phyloP scores from a whole-genome alignment of 805 yeast genomes.

The Saccharomyces eubayanus region DNA sequence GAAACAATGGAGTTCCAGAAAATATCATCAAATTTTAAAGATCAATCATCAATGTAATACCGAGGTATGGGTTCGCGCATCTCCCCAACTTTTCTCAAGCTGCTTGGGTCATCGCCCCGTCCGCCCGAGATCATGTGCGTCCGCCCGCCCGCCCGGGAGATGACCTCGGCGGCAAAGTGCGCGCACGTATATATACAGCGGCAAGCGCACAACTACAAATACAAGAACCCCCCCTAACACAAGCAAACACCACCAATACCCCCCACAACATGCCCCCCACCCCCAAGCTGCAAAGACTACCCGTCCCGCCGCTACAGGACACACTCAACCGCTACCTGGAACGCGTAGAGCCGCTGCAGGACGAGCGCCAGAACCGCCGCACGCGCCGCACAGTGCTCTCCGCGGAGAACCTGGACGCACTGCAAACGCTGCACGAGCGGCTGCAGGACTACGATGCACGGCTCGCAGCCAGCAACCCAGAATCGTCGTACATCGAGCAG shows the following conservation, averaged over 20 bases:
- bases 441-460: conserved; percentile 56
- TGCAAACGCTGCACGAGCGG: conserved; percentile 43
- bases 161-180: not conserved
- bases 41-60: too few species aligned
- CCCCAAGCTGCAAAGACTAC: conserved; percentile 35
- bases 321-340: conserved; percentile 61
- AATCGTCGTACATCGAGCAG: conserved; percentile 82
- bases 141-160: not conserved
- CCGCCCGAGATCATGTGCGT: not conserved
- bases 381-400: conserved; percentile 44
- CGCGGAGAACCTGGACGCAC: conserved; percentile 31
- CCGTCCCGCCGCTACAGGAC: conserved; percentile 67
- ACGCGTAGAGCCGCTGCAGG: conserved; percentile 72
- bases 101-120: not conserved
- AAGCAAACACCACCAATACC: not conserved
- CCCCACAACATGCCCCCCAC: not conserved
- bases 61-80: too few species aligned
- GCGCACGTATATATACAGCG: not conserved
- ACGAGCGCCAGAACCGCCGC: conserved; percentile 55
- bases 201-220: not conserved
- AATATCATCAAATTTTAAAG: too few species aligned
- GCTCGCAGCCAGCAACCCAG: conserved; percentile 50
- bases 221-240: not conserved
- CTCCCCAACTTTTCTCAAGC: too few species aligned
- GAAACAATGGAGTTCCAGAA: too few species aligned